These are phyloP conservation scores for Hysterangium stoloniferum DNA, from an alignment of 768 basidiomycete genomes.

Conservation along the genomic window DNA sequence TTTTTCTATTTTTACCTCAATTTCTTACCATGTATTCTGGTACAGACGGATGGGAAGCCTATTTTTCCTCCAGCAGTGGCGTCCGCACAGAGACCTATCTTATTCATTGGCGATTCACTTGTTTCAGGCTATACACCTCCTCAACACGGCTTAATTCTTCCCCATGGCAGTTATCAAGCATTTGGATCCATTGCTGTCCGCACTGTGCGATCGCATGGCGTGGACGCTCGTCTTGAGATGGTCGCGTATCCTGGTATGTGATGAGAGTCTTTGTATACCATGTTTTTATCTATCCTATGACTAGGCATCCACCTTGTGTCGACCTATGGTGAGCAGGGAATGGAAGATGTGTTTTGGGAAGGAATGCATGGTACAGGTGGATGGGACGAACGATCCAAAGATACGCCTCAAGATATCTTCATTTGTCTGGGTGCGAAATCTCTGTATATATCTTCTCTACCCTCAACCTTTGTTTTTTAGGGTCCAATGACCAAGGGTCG, in stretches of 20 bases:
- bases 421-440: background rate
- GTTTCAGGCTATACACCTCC: background rate
- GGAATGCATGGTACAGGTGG: background rate
- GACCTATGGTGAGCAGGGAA: background rate
- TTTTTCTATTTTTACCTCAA: background rate
- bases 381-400: background rate
- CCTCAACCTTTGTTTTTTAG: slow-evolving; percentile 1
- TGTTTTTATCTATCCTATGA: background rate
- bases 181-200: slow-evolving; percentile 1
- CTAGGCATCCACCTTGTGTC: too few relatives aligned
- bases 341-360: slow-evolving; percentile 2
- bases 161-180: background rate
- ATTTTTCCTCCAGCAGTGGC: background rate
- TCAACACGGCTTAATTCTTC: background rate
- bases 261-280: too few relatives aligned
- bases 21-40: background rate
- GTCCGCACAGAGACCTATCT: background rate
- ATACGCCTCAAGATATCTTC: slow-evolving; percentile 2
- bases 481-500: slow-evolving; percentile 2
- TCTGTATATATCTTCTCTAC: background rate
- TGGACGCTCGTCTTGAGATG: background rate
- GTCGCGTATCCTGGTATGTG: background rate
- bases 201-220: background rate
- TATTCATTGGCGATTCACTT: background rate
- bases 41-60: background rate